phyloP scores from a whole-genome alignment of 1,284 basidiomycete genomes.

The Blastosporella zonata region DNA sequence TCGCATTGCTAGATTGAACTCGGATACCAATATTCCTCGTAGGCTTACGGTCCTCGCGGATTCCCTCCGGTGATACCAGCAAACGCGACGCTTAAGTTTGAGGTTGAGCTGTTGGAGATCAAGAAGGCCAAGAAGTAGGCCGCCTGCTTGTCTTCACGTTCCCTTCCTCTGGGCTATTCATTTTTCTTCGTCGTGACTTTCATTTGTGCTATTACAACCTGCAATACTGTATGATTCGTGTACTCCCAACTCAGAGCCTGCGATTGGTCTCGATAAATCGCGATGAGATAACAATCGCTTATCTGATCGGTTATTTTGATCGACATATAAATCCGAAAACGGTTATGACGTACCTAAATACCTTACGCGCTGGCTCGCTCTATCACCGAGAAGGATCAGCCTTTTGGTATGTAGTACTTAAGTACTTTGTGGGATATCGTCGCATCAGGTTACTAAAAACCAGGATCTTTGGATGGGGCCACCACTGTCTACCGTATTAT shows the following conservation, averaged over 20 bases:
- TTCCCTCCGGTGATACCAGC: conserved; percentile 83
- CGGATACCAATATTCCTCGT: not conserved
- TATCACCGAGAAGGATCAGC: too few relatives aligned
- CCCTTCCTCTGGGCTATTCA: conserved; percentile 16
- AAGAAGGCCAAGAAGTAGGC: conserved; percentile 28
- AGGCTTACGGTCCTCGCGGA: conserved; percentile 71
- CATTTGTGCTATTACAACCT: conserved; percentile 20
- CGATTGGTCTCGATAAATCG: conserved; percentile 4
- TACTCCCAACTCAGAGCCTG: conserved; percentile 15
- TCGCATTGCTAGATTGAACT: not conserved
- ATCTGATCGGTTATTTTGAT: conserved; percentile 11
- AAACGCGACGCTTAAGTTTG: conserved; percentile 74
- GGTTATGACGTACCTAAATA: not conserved
- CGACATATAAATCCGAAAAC: not conserved
- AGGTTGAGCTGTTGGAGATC: conserved; percentile 79
- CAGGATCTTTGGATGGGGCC: too few relatives aligned
- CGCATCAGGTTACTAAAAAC: too few relatives aligned
- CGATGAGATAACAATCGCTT: conserved; percentile 10
- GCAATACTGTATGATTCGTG: conserved; percentile 23
- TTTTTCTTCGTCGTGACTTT: conserved; percentile 17
- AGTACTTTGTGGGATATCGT: too few relatives aligned
- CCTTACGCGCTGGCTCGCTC: not conserved
- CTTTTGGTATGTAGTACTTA: too few relatives aligned
- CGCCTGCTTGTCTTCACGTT: conserved; percentile 1
- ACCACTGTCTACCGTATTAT: too few relatives aligned